phyloP scores from a whole-genome alignment of 257 asterid genomes.

The Nicotiana noctiflora region DNA sequence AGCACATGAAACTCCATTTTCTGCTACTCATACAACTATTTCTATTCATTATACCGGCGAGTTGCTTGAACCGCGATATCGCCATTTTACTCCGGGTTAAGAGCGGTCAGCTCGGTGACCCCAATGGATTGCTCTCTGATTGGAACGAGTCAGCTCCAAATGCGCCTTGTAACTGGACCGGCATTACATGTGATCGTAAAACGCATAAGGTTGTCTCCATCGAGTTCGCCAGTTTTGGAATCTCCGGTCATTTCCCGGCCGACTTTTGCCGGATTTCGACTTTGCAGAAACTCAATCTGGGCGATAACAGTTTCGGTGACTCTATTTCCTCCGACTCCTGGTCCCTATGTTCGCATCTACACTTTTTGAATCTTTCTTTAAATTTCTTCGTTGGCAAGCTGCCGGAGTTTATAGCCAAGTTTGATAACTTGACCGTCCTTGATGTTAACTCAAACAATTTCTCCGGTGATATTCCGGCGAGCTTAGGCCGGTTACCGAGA shows the following conservation, averaged over 20 bases:
- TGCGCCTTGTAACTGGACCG: slow-evolving; percentile 73
- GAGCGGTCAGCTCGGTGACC: slow-evolving; percentile 42
- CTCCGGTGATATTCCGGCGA: slow-evolving; percentile 59
- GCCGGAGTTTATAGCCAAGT: slow-evolving; percentile 40
- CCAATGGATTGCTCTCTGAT: slow-evolving; percentile 31
- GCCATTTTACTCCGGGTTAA: slow-evolving; percentile 55
- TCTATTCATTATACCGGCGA: slow-evolving; percentile 19
- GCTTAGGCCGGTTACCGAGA: slow-evolving; percentile 41
- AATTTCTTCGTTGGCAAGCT: slow-evolving; percentile 53
- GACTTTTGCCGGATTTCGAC: slow-evolving; percentile 62
- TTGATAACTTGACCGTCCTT: slow-evolving; percentile 38
- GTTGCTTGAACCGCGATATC: slow-evolving; percentile 44
- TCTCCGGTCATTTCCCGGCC: slow-evolving; percentile 57
- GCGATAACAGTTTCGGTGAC: slow-evolving; percentile 43
- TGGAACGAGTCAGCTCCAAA: slow-evolving; percentile 38
- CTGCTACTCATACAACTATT: slow-evolving; percentile 15
- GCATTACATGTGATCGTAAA: slow-evolving; percentile 40
- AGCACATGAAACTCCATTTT: neutral
- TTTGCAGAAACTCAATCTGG: slow-evolving; percentile 42
- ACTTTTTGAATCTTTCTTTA: slow-evolving; percentile 34
- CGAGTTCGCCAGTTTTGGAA: slow-evolving; percentile 25
- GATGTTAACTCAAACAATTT: slow-evolving; percentile 54
- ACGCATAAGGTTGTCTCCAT: slow-evolving; percentile 44
- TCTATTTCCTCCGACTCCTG: slow-evolving; percentile 26
- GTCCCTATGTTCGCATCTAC: slow-evolving; percentile 53